Conservation (phyloP, 441 rosid genomes). For the Raphanus hybrid region DNA sequence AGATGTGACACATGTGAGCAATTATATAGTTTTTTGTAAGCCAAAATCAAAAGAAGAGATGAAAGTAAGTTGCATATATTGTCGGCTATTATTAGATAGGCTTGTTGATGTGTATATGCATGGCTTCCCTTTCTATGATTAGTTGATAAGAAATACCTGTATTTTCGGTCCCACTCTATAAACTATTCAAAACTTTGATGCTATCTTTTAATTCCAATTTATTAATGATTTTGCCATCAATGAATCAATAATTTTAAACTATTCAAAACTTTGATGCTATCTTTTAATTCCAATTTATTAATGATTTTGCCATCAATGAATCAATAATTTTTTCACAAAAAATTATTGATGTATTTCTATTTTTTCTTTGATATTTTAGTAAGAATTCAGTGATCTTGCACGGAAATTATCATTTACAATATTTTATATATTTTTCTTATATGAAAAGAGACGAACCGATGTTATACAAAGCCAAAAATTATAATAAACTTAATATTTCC, state of each 20-base stretch:
- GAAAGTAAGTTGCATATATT: slow-evolving; percentile 20
- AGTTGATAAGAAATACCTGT: slow-evolving; percentile 8
- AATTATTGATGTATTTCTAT: too few species aligned
- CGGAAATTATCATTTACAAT: background rate
- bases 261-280: slow-evolving; percentile 16
- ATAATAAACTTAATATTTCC: background rate
- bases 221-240: background rate
- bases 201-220: slow-evolving; percentile 15
- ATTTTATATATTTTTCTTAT: background rate
- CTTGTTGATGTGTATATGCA: background rate
- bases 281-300: slow-evolving; percentile 19
- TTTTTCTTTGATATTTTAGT: background rate
- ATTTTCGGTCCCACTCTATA: slow-evolving; percentile 25
- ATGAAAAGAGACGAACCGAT: slow-evolving; percentile 12
- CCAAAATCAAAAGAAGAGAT: slow-evolving; percentile 18
- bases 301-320: too few species aligned
- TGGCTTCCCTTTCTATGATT: slow-evolving; percentile 9
- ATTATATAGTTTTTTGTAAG: slow-evolving; percentile 12
- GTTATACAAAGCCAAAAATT: background rate
- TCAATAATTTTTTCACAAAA: background rate
- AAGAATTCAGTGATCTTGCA: background rate
- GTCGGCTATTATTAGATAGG: slow-evolving; percentile 33
- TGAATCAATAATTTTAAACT: background rate
- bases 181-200: slow-evolving; percentile 16
- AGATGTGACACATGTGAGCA: slow-evolving; percentile 30